A percentile compares a stretch with the other conserved stretches of the same genome.
Evolutionary conservation across 192 early-diverging fungal genomes (phyloP).

Genomic region (Coemansia sp.): DNA sequence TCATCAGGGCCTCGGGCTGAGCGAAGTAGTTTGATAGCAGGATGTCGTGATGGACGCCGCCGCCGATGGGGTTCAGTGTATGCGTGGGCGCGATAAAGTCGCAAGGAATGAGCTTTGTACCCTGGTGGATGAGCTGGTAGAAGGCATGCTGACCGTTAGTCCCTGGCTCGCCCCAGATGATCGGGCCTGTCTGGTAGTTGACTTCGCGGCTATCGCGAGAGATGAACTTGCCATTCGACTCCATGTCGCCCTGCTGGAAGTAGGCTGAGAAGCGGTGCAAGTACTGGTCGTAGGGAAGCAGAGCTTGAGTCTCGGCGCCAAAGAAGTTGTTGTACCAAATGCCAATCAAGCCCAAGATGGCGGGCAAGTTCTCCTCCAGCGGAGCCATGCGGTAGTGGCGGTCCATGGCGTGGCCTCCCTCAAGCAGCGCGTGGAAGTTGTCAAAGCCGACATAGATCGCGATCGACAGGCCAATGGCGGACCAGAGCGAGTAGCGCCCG

Average conservation of each 20-base stretch:
- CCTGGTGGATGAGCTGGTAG: constrained; percentile 99
- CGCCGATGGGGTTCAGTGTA: constrained; percentile 87
- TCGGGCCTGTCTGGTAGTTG: constrained; percentile 88
- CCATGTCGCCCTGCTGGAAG: constrained; percentile 99
- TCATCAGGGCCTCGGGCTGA: constrained; percentile 96
- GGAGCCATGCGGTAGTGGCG: constrained; percentile 89
- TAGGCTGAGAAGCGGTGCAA: constrained; percentile 97
- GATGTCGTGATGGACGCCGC: constrained; percentile 89
- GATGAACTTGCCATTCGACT: constrained; percentile 96
- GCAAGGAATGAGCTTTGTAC: constrained; percentile 92
- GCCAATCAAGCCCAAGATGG: constrained; percentile 83
- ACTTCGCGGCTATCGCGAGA: constrained; percentile 79
- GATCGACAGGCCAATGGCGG: constrained; percentile 97
- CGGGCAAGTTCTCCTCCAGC: constrained; percentile 92
- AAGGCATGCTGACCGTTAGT: constrained; percentile 99
- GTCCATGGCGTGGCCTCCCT: constrained; percentile 96
- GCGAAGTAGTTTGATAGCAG: constrained; percentile 99
- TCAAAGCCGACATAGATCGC: constrained; percentile 92
- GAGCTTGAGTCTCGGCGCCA: constrained; percentile 88
- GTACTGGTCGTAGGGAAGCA: constrained; percentile 99
- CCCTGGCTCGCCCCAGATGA: constrained; percentile 99
- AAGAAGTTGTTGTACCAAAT: constrained; percentile 99
- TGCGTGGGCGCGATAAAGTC: constrained; percentile 96
- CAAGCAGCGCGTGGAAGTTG: constrained; percentile 88
- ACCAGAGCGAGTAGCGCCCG: constrained; percentile 99